phyloP scores from a whole-genome alignment of 345 rosid species.

The Citrus unshiu region DNA sequence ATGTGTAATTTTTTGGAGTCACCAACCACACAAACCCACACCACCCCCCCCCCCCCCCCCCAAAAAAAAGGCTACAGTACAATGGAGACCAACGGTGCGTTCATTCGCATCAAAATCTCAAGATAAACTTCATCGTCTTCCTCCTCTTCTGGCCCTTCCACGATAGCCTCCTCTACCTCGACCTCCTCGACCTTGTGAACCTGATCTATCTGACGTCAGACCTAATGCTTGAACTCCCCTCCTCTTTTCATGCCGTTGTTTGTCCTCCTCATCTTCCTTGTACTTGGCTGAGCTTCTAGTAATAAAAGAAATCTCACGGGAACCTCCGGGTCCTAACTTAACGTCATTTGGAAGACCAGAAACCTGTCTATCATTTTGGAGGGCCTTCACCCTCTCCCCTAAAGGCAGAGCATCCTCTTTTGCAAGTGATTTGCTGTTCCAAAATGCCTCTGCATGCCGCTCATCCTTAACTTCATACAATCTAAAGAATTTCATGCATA shows the following conservation, averaged over 20 bases:
- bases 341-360: conserved; percentile 42
- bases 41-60: too few species aligned
- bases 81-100: too few species aligned
- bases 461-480: conserved; percentile 83
- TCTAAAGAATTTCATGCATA: conserved; percentile 26
- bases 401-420: conserved; percentile 73
- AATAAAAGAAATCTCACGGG: conserved; percentile 75
- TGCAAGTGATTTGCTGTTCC: conserved; percentile 53
- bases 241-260: conserved; percentile 38
- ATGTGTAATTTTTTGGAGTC: neutral
- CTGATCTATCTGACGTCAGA: conserved; percentile 42
- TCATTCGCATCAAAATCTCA: neutral
- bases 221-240: conserved; percentile 87
- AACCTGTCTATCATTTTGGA: conserved; percentile 33
- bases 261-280: conserved; percentile 56
- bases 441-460: conserved; percentile 82
- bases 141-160: conserved; percentile 36
- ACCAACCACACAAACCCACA: neutral
- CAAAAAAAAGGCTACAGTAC: too few species aligned
- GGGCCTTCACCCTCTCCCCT: conserved; percentile 74
- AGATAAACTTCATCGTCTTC: conserved; percentile 12
- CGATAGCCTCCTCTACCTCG: conserved; percentile 31
- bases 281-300: conserved; percentile 58
- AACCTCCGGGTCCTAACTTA: conserved; percentile 86
- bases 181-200: conserved; percentile 51